These are phyloP conservation scores for Eucalyptus fibrosa DNA, from an alignment of 345 rosid genomes.

Conservation along the genomic window DNA sequence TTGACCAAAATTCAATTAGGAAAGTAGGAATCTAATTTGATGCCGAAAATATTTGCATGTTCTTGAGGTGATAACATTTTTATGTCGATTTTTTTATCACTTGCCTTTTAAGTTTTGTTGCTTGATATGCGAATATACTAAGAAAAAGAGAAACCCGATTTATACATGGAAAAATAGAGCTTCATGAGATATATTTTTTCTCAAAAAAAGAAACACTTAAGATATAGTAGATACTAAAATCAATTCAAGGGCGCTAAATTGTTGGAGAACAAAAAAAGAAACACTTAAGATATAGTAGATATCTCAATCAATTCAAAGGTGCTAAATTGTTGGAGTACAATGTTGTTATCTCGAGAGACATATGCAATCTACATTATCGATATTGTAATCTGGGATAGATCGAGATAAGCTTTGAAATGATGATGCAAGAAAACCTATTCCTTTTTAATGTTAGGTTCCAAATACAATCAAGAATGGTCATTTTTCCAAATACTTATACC, in stretches of 20 bases:
- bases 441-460: not conserved
- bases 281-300: no score
- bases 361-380: accelerated
- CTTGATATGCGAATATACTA: not conserved
- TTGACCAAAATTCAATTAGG: not conserved
- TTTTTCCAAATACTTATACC: not conserved
- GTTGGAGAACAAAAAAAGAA: no score
- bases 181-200: not conserved
- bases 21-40: not conserved
- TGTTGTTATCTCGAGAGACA: accelerated
- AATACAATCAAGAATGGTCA: not conserved
- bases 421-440: not conserved
- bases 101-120: accelerated
- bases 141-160: not conserved
- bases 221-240: no score
- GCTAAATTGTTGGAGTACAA: not conserved
- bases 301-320: no score
- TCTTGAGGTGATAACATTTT: accelerated
- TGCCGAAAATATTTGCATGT: not conserved
- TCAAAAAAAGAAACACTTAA: no score
- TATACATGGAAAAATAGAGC: not conserved
- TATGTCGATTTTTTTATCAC: not conserved
- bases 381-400: not conserved
- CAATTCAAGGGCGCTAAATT: no score
- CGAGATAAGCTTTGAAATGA: not conserved